Evolutionary conservation across 2,329 filamentous ascomycete species (phyloP), one percentile per base, ranked within the genome.

Genomic region (Aspergillus sp.): DNA sequence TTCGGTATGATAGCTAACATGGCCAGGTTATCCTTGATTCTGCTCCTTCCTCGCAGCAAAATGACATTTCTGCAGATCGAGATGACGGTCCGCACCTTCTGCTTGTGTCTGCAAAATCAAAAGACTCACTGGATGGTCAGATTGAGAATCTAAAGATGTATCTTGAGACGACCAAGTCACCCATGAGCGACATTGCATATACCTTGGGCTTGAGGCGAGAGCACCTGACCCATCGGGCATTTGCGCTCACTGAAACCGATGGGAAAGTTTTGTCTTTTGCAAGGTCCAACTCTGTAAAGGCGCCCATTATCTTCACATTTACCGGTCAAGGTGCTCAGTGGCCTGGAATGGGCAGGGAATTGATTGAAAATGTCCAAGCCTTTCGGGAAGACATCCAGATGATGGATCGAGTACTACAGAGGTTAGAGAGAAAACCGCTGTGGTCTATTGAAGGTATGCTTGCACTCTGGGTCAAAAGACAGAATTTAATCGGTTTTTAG

Each of bases 261-360:
- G 33, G 19, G 12, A 32, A 32, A 13, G 13, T 32, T 2, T 13
- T 19, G 29, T 29, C 38, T 10, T n/a, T 40, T 40, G 11, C 27
- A 32, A 40, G 28, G 12, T 7, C 12, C 19, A 7, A 4, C n/a
- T 8, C 28, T 13, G 19, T 26, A 37, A 10, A 27, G 28, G n/a
- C 42, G 8, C n/a, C 10, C 11, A 11, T 30, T 39, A 35, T 37
- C 9, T 58, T 61, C 39, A 39, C 58, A 26, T 65, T 62, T 44
- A 65, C 58, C 2, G 62, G 62, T 5, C 62, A 66, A 33, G 62
- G 62, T 4, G 62, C 62, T 7, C 60, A 65, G 33, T 66, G 55
- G 49, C n/a, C 45, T 7, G 44, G 33, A 4, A 65, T 65, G 62
- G 62, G 58, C 1, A 37, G 33, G 12, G 47, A 13, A 11, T 13